Conservation (phyloP, 805 yeast species). For the Vanderwaltozyma polyspora region DNA sequence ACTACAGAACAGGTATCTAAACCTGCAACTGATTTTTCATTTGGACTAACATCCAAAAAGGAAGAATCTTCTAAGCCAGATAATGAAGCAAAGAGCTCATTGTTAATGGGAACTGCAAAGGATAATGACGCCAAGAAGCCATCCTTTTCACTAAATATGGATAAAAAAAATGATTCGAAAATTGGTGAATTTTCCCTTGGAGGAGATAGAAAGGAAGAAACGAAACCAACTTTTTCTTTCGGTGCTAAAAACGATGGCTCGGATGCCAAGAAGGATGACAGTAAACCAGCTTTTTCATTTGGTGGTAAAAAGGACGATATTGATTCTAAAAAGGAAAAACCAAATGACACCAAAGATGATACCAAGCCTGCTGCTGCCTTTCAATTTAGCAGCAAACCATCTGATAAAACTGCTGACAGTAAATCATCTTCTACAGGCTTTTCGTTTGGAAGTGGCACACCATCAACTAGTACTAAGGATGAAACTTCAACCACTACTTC, state of each 20-base stretch:
- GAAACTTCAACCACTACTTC: neutral
- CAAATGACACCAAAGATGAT: too few relatives aligned
- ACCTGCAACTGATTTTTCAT: neutral
- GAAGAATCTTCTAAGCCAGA: too few relatives aligned
- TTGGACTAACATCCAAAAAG: too few relatives aligned
- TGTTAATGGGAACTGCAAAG: neutral
- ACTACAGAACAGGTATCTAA: neutral
- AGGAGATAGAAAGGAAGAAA: conserved; percentile 1
- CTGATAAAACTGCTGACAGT: too few relatives aligned
- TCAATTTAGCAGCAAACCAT: too few relatives aligned
- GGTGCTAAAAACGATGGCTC: too few relatives aligned
- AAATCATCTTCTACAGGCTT: conserved; percentile 5
- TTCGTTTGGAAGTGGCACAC: neutral
- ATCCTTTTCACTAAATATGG: neutral
- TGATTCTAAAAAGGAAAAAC: too few relatives aligned
- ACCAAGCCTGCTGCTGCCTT: too few relatives aligned
- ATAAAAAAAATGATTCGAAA: neutral
- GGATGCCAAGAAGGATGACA: too few relatives aligned
- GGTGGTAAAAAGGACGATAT: conserved; percentile 6
- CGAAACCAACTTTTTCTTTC: conserved; percentile 10
- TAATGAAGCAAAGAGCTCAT: too few relatives aligned
- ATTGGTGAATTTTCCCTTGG: neutral
- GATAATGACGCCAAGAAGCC: neutral
- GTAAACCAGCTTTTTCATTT: conserved; percentile 11
- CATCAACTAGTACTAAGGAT: neutral